phyloP scores from a whole-genome alignment of 2,329 filamentous ascomycete genomes.

The Domatiomyces globalis region DNA sequence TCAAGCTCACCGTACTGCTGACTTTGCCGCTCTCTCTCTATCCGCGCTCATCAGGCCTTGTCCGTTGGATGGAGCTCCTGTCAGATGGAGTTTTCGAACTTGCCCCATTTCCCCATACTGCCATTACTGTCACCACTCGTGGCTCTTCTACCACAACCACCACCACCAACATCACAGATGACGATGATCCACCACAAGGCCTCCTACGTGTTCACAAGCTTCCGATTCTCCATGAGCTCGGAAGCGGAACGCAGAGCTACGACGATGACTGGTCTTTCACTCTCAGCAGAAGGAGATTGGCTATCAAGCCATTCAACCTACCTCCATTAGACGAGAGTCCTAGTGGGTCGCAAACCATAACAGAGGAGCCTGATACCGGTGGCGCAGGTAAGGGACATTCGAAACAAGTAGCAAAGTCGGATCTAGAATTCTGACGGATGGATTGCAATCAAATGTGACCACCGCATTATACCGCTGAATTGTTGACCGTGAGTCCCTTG shows the following conservation, averaged over 20 bases:
- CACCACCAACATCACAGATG: too few relatives aligned
- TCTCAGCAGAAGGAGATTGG: constrained; percentile 66
- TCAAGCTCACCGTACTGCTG: constrained; percentile 53
- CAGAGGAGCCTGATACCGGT: neutral
- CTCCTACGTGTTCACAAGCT: constrained; percentile 70
- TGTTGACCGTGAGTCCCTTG: neutral
- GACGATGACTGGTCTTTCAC: constrained; percentile 85
- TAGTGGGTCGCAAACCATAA: neutral
- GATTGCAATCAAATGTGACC: neutral
- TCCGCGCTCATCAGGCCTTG: constrained; percentile 58
- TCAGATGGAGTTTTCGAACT: constrained; percentile 79
- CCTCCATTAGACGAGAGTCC: constrained; percentile 70
- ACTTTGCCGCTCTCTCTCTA: constrained; percentile 70
- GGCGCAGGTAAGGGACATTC: neutral
- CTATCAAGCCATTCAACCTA: constrained; percentile 76
- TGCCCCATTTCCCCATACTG: constrained; percentile 53
- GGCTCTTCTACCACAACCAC: constrained; percentile 21
- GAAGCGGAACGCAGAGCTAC: constrained; percentile 55
- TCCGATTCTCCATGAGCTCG: constrained; percentile 75
- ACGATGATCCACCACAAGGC: constrained; percentile 69
- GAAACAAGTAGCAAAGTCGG: neutral
- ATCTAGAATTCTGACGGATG: neutral
- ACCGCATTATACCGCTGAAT: neutral
- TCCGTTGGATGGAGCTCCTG: constrained; percentile 73
- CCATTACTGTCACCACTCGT: constrained; percentile 36